Evolutionary conservation across 1,139 yeast genomes (phyloP).

Genomic region (Saccharomyces hybrid): DNA sequence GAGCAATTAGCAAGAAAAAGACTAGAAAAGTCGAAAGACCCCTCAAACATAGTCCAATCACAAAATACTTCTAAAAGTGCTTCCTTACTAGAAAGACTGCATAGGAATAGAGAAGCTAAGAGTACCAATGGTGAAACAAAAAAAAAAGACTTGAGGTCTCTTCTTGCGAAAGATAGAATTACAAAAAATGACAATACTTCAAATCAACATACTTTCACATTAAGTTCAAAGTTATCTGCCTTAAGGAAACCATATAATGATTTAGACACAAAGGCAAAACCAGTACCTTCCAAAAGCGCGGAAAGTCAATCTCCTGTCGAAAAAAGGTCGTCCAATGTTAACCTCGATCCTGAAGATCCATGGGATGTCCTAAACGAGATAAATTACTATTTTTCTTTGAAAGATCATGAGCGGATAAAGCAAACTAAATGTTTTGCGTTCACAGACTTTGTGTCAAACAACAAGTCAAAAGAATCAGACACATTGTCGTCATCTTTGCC

Average conservation of each 20-base stretch:
- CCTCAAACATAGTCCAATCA: background rate
- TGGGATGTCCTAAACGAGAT: background rate
- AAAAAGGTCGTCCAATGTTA: background rate
- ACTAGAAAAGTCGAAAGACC: conserved; percentile 6
- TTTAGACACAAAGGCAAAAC: background rate
- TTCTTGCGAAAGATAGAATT: background rate
- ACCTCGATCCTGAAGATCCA: background rate
- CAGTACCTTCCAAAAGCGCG: background rate
- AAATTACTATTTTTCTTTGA: background rate
- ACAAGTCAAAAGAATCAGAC: background rate
- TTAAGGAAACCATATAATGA: conserved; percentile 4
- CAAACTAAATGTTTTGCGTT: background rate
- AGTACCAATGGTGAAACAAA: background rate
- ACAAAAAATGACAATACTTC: background rate
- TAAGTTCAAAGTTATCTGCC: conserved; percentile 7
- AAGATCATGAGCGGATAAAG: background rate
- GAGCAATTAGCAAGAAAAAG: conserved; percentile 21
- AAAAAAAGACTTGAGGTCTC: background rate
- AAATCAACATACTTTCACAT: background rate
- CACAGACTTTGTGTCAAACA: background rate
- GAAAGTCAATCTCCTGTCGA: background rate
- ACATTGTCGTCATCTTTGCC: background rate
- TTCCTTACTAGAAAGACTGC: conserved; percentile 1
- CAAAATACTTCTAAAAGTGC: conserved; percentile 1
- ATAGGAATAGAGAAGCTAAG: background rate